These are phyloP conservation scores for Coccomyxa sp. DNA, from an alignment of 139 green algal species.

Conservation along the genomic window DNA sequence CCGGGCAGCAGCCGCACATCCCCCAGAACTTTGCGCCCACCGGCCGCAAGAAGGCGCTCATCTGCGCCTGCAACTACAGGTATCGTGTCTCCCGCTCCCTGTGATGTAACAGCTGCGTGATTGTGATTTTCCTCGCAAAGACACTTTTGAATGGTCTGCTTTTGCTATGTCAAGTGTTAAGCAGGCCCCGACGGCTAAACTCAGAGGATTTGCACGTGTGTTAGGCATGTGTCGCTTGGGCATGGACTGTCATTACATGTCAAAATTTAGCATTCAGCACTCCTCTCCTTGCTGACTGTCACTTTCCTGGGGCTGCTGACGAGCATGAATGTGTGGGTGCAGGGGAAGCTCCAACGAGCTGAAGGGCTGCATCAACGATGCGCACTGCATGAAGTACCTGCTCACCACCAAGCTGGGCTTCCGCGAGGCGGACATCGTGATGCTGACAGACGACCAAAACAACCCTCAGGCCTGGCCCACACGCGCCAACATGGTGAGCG, in stretches of 20 bases:
- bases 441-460: slow-evolving; percentile 18
- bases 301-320: neutral
- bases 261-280: neutral
- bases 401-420: slow-evolving; percentile 21
- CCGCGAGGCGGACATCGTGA: slow-evolving; percentile 12
- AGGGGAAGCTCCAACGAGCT: slow-evolving; percentile 30
- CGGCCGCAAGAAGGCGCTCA: slow-evolving; percentile 16
- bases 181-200: too few relatives aligned
- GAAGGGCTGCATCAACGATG: slow-evolving; percentile 54
- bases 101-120: too few relatives aligned
- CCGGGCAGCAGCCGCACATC: neutral
- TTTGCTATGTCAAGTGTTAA: neutral
- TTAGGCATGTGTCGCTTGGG: neutral
- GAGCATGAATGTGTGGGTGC: neutral
- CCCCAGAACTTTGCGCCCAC: neutral
- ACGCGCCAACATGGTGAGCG: slow-evolving; percentile 26
- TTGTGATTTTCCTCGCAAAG: too few relatives aligned
- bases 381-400: slow-evolving; percentile 27
- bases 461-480: slow-evolving; percentile 30
- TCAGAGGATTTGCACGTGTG: neutral
- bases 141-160: too few relatives aligned
- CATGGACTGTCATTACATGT: neutral
- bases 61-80: slow-evolving; percentile 27
- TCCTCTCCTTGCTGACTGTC: neutral
- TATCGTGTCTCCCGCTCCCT: neutral